A percentile compares a stretch with the other conserved stretches of the same genome.
Conservation (phyloP, 2,329 filamentous ascomycete species). For the Pestalotiopsis sp. region DNA sequence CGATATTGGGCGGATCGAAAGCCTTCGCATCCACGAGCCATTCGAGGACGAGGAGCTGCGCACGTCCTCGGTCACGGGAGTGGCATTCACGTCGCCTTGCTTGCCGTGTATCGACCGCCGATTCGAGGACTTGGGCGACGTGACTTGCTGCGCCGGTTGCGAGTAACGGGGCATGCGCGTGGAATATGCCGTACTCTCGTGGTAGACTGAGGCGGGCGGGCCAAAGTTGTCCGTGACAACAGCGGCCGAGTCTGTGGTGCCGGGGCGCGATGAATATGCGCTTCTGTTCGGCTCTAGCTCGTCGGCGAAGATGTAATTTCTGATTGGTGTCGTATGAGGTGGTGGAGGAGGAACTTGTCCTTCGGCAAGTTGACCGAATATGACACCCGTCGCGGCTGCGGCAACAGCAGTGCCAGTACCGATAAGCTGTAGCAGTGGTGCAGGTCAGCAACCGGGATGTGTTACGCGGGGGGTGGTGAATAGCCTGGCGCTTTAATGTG, state of each 20-base stretch:
- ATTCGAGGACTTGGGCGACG: slow-evolving; percentile 37
- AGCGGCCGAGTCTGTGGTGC: slow-evolving; percentile 39
- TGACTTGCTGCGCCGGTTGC: slow-evolving; percentile 34
- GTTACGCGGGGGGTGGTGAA: background rate
- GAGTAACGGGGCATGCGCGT: slow-evolving; percentile 28
- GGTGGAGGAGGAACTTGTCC: slow-evolving; percentile 29
- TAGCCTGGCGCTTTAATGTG: background rate
- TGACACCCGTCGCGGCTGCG: slow-evolving; percentile 58
- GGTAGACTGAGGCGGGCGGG: slow-evolving; percentile 20
- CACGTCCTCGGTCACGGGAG: slow-evolving; percentile 42
- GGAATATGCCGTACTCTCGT: slow-evolving; percentile 20
- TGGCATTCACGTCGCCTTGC: slow-evolving; percentile 35
- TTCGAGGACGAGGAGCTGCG: slow-evolving; percentile 62
- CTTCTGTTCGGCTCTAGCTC: slow-evolving; percentile 35
- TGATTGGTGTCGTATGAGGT: slow-evolving; percentile 29
- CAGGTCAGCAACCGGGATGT: background rate
- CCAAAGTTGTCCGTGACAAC: slow-evolving; percentile 25
- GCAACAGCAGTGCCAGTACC: slow-evolving; percentile 62
- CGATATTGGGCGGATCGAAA: slow-evolving; percentile 66
- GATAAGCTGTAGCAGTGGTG: slow-evolving; percentile 48
- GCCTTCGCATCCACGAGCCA: slow-evolving; percentile 71
- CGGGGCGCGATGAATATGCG: slow-evolving; percentile 38
- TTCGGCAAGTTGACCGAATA: slow-evolving; percentile 56
- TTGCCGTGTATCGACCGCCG: slow-evolving; percentile 40
- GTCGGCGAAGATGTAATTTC: slow-evolving; percentile 27